Evolutionary conservation across 352 stramenopile species (phyloP).

Genomic region (Globisporangium rhizosaccharum): DNA sequence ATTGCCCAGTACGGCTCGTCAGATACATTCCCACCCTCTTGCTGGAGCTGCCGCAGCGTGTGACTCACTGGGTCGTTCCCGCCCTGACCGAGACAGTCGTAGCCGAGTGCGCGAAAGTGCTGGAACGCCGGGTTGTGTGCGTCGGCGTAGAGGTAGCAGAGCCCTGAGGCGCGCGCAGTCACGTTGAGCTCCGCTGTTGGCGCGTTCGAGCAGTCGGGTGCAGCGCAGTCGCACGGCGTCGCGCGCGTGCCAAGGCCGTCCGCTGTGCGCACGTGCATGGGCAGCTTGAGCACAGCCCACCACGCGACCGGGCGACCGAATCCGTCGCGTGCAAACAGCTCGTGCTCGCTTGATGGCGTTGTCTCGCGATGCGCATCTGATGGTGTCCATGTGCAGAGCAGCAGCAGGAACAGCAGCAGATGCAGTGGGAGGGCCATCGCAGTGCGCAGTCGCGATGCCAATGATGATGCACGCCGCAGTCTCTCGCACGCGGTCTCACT

Average conservation of each 20-base stretch:
- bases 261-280: conserved; percentile 29
- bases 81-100: conserved; percentile 73
- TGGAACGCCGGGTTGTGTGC: conserved; percentile 36
- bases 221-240: conserved; percentile 64
- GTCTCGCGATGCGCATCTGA: not conserved
- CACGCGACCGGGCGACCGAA: conserved; percentile 53
- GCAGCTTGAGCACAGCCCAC: conserved; percentile 77
- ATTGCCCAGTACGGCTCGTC: conserved; percentile 51
- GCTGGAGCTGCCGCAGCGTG: conserved; percentile 49
- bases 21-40: not conserved
- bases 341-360: not conserved
- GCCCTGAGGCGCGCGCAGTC: conserved; percentile 34
- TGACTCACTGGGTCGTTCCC: conserved; percentile 69
- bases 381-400: conserved; percentile 8
- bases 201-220: conserved; percentile 49
- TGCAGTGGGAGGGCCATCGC: not conserved
- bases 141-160: conserved; percentile 82
- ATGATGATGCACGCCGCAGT: no score
- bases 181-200: conserved; percentile 27
- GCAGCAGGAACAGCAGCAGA: conserved; percentile 14
- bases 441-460: not conserved
- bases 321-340: conserved; percentile 54
- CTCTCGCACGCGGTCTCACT: no score
- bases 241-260: conserved; percentile 13
- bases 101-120: conserved; percentile 64